These are phyloP conservation scores for Phoma herbarum DNA, from an alignment of 2,329 filamentous ascomycete genomes.

Conservation along the genomic window DNA sequence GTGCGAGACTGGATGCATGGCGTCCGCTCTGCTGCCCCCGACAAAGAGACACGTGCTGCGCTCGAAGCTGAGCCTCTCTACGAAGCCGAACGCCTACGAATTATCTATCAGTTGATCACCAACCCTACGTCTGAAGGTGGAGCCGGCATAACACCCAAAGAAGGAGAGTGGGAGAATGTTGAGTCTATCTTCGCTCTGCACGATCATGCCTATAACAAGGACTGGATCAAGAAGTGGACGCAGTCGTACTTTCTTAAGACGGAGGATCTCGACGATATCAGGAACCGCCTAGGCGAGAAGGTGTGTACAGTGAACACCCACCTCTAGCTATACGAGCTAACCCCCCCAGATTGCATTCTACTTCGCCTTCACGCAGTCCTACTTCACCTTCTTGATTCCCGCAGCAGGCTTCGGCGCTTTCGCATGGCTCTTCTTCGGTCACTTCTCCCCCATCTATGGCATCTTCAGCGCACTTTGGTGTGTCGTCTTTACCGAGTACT, in stretches of 20 bases:
- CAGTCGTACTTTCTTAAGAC: conserved; percentile 57
- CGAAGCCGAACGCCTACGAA: conserved; percentile 85
- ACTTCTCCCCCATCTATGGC: conserved; percentile 84
- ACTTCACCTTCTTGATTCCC: conserved; percentile 85
- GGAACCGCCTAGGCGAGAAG: conserved; percentile 61
- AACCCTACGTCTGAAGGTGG: conserved; percentile 58
- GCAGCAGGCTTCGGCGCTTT: conserved; percentile 80
- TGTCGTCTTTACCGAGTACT: conserved; percentile 90
- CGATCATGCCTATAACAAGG: conserved; percentile 61
- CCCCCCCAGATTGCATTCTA: conserved; percentile 79
- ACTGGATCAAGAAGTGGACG: conserved; percentile 63
- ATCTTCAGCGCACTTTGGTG: conserved; percentile 82
- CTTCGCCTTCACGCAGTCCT: conserved; percentile 91
- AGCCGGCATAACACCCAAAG: conserved; percentile 61
- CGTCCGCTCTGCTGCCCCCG: conserved; percentile 78
- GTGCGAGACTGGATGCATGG: conserved; percentile 95
- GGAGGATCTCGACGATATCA: conserved; percentile 61
- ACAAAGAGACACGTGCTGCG: conserved; percentile 73
- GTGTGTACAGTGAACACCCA: conserved; percentile 23
- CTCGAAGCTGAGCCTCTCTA: conserved; percentile 79
- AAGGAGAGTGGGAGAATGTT: conserved; percentile 60
- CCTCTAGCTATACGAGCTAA: conserved; percentile 26
- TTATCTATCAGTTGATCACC: conserved; percentile 80
- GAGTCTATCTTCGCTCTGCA: conserved; percentile 61
- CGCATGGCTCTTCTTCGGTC: conserved; percentile 82